Conservation (phyloP, 2,329 filamentous ascomycete genomes). For the Fusarium coffeatum region DNA sequence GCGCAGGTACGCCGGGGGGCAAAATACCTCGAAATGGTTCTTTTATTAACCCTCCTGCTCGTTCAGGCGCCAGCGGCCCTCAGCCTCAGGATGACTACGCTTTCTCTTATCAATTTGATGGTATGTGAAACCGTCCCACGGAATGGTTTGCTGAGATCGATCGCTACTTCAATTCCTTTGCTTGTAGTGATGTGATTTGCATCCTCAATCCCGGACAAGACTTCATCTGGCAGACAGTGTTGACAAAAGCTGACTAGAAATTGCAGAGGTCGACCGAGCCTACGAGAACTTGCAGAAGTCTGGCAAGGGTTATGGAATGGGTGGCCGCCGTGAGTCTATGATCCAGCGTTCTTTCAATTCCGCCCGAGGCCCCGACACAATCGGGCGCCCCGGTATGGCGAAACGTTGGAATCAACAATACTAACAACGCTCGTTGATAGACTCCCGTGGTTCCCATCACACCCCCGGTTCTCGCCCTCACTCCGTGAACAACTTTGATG, state of each 20-base stretch:
- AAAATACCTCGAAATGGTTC: neutral
- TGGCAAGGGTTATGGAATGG: slow-evolving; percentile 85
- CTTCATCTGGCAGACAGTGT: neutral
- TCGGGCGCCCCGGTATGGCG: slow-evolving; percentile 32
- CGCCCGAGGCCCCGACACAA: slow-evolving; percentile 26
- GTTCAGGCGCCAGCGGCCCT: slow-evolving; percentile 77
- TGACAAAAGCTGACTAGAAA: slow-evolving; percentile 36
- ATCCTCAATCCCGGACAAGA: neutral
- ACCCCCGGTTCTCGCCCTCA: slow-evolving; percentile 78
- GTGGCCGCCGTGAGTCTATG: slow-evolving; percentile 83
- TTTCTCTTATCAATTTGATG: slow-evolving; percentile 89
- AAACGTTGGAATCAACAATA: slow-evolving; percentile 24
- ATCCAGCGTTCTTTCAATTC: slow-evolving; percentile 7
- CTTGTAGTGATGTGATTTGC: neutral
- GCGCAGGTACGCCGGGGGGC: slow-evolving; percentile 50
- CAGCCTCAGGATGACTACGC: slow-evolving; percentile 81
- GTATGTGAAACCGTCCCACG: slow-evolving; percentile 64
- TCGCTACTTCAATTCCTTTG: neutral
- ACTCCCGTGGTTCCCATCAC: slow-evolving; percentile 75
- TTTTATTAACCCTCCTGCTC: slow-evolving; percentile 25
- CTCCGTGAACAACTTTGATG: slow-evolving; percentile 84
- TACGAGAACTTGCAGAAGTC: slow-evolving; percentile 97
- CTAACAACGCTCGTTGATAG: slow-evolving; percentile 58
- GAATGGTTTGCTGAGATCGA: neutral
- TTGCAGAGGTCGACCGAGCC: slow-evolving; percentile 91